These are phyloP conservation scores for Cyberlindnera euphorbiae DNA, from an alignment of 805 yeast genomes.

Conservation along the genomic window DNA sequence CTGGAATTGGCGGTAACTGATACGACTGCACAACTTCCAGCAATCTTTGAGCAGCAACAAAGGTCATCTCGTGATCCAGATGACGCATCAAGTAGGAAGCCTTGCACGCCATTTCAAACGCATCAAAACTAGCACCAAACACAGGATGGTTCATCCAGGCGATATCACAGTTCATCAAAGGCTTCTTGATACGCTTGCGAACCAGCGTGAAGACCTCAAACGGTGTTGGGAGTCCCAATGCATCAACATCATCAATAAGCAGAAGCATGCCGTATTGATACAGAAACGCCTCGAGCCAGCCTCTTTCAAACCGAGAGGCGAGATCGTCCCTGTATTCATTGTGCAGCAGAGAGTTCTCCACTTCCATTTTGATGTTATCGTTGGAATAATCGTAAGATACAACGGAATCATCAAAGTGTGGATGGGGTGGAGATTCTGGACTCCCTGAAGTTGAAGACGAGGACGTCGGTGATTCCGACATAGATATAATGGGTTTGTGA, in stretches of 20 bases:
- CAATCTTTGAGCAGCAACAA: slow-evolving; percentile 11
- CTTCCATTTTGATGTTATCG: slow-evolving; percentile 18
- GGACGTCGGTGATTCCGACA: too few species aligned
- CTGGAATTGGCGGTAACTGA: slow-evolving; percentile 16
- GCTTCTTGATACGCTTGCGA: slow-evolving; percentile 28
- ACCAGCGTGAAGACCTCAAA: slow-evolving; percentile 32
- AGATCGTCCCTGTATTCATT: slow-evolving; percentile 2
- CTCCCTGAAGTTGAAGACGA: too few species aligned
- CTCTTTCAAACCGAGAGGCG: slow-evolving; percentile 24
- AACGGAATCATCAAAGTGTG: neutral
- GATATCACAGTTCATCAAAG: slow-evolving; percentile 31
- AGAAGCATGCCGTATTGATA: slow-evolving; percentile 39
- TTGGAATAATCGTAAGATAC: slow-evolving; percentile 18
- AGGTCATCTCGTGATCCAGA: slow-evolving; percentile 9
- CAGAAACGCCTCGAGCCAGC: slow-evolving; percentile 39
- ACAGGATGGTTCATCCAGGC: slow-evolving; percentile 41
- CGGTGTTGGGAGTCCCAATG: slow-evolving; percentile 36
- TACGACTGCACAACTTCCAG: slow-evolving; percentile 9
- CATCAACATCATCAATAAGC: slow-evolving; percentile 31
- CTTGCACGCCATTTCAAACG: slow-evolving; percentile 33
- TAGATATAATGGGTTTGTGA: too few species aligned
- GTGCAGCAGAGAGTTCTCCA: slow-evolving; percentile 17
- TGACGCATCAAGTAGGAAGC: slow-evolving; percentile 27
- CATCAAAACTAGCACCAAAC: slow-evolving; percentile 33
- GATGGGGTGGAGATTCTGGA: neutral